Base-by-base conservation (phyloP, 1,139 yeast species). In the Debaryomyces coudertii region DNA sequence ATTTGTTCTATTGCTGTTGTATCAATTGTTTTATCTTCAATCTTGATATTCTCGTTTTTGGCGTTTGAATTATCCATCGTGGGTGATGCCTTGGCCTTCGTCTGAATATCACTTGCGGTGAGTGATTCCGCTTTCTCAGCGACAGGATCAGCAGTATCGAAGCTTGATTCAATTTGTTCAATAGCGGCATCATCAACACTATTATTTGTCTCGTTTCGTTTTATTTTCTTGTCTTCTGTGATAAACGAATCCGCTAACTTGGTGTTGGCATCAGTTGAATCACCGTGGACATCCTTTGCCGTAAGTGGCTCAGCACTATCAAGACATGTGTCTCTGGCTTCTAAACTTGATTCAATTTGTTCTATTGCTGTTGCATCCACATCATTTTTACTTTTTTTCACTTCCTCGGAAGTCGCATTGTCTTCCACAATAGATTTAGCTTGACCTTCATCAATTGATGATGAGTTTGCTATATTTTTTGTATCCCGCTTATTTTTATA, bases 1-100 rank as follows among this genome's bases (percentile, higher is more conserved):
- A 40, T 50, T 27, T 55, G 57, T 39, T 52, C 54, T 15, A 44
- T 50, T 14, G 51, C 48, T 15, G 41, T 40, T 24, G 29, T 23
- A 6, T 24, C 39, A 18, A 28, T 22, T 14, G 20, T 9, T 8
- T 29, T 39, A 14, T 39, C 36, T 11, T 15, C 22, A 20, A 5
- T 35, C 39, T 23, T 36, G 3, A 7, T 23, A 18, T 20, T 29
- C n/a, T 15, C 6, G 6, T 29, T 29, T 18, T 29, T 2, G 14
- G 12, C 18, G 14, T 14, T 7, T n/a, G 11, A 7, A 15, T 16
- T 4, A 7, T 29, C 16, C 5, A 7, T 7, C 5, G 3, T 8
- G 1, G 20, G 2, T 29, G 15, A 7, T 3, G 20, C 7, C 16
- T 12, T 15, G 16, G 11, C 33, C 4, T 12, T 15, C 8, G 11